phyloP scores from a whole-genome alignment of 371 early-diverging fungal species.

The Blakeslea trispora region DNA sequence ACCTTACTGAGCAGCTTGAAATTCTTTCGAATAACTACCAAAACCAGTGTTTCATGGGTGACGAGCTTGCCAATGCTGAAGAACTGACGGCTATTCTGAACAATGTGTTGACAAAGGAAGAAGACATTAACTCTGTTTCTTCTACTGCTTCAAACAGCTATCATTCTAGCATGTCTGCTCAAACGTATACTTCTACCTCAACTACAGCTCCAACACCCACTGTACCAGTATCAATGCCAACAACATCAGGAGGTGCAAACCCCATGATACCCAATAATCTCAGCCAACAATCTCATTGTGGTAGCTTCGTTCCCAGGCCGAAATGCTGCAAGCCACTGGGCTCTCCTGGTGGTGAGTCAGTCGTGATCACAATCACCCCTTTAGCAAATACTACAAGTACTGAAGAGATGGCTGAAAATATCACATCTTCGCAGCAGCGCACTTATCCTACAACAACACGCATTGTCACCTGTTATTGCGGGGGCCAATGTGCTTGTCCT shows the following conservation, averaged over 20 bases:
- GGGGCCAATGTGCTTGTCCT: constrained; percentile 32
- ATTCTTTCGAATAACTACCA: constrained; percentile 8
- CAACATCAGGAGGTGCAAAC: not conserved
- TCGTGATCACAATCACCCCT: constrained; percentile 51
- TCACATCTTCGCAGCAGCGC: not conserved
- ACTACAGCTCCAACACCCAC: constrained; percentile 6
- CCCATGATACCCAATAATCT: not conserved
- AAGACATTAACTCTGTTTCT: constrained; percentile 9
- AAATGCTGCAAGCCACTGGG: constrained; percentile 16
- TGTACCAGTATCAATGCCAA: not conserved
- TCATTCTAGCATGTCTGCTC: constrained; percentile 1
- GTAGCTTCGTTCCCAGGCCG: constrained; percentile 30
- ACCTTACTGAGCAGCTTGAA: constrained; percentile 26
- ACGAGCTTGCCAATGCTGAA: constrained; percentile 19
- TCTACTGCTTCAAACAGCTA: constrained; percentile 4
- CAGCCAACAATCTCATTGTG: constrained; percentile 20
- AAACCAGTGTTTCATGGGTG: constrained; percentile 10
- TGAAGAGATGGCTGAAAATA: not conserved
- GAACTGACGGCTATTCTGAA: constrained; percentile 32
- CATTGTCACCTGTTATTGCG: constrained; percentile 43
- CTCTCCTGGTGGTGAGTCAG: constrained; percentile 34
- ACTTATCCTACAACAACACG: constrained; percentile 25
- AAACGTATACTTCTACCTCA: not conserved
- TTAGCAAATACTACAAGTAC: constrained; percentile 13
- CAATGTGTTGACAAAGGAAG: constrained; percentile 22